Evolutionary conservation across 768 basidiomycete genomes (phyloP), one percentile per base, ranked within the genome.

Genomic region (Lenzites betulinus): DNA sequence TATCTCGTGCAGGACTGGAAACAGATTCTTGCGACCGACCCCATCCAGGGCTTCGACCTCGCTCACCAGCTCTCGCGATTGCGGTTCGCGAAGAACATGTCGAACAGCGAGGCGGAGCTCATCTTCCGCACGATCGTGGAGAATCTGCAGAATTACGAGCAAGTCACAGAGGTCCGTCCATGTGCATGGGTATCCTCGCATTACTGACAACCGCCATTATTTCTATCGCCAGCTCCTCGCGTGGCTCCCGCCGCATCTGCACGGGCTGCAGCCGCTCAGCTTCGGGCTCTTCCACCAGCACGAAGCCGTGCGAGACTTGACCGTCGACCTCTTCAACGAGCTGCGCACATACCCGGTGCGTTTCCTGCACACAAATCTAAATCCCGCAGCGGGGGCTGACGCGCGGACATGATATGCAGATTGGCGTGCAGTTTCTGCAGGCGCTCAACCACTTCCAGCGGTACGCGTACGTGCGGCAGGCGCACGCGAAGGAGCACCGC

Each of bases 211-310:
- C 23, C 33, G 50, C 28, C 1, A 41, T 2, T 2, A 41, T 2
- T 26, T n/a, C 13, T 9, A 9, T 11, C 11, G 20, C n/a, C 67
- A 98, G 96, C 78, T 98, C n/a, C 78, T 98, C 28, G 83, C 95
- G 1, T 79, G 83, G 51, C 74, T 91, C 33, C 86, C 91, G 12
- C 85, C 88, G 1, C 88, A 93, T 65, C 79, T 79, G 6, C 92
- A 93, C 36, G 96, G 97, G 1, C 79, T 98, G 16, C 75, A 93
- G 22, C 90, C 93, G 25, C 78, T 98, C 38, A 88, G 89, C 35
- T 95, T 97, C 71, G 90, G 92, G 11, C 77, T 98, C 7, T 97
- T 98, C 76, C 96, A 98, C 74, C 92, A 92, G 55, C 81, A 83
- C 50, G 85, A 93, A 64, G 67, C 77, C 7, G 83, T 95, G 35